These are phyloP conservation scores for Rhynchosporium agropyri DNA, from an alignment of 2,329 filamentous ascomycete genomes.

Conservation along the genomic window DNA sequence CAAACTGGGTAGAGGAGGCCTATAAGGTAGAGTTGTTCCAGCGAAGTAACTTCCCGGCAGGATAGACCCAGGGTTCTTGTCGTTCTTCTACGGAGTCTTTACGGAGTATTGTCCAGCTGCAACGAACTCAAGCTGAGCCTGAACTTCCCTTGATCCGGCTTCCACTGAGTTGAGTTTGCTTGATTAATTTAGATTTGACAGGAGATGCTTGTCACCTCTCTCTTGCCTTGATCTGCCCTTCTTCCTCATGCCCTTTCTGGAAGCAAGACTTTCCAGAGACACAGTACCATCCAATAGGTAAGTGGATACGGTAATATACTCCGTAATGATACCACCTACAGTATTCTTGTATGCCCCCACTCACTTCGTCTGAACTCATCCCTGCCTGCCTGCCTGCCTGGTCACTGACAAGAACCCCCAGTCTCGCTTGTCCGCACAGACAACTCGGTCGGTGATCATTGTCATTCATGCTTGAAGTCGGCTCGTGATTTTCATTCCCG, in stretches of 20 bases:
- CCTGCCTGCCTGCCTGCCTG: too few species aligned
- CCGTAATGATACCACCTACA: too few species aligned
- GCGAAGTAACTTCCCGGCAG: too few species aligned
- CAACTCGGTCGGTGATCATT: slow-evolving; percentile 8
- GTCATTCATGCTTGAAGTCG: slow-evolving; percentile 7
- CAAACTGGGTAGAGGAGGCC: background rate
- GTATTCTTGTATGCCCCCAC: too few species aligned
- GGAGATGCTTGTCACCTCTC: background rate
- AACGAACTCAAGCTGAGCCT: too few species aligned
- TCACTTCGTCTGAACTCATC: too few species aligned
- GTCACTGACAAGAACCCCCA: background rate
- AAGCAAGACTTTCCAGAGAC: too few species aligned
- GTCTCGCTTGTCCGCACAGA: slow-evolving; percentile 5
- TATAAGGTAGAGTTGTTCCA: too few species aligned
- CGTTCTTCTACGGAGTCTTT: too few species aligned
- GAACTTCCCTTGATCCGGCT: background rate
- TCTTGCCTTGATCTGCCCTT: background rate
- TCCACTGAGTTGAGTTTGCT: background rate
- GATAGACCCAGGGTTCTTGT: background rate
- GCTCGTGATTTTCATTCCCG: background rate
- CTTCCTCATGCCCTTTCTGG: background rate
- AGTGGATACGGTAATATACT: too few species aligned
- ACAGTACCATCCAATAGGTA: too few species aligned
- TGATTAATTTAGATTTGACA: background rate
- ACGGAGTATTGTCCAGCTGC: too few species aligned